Percentiles rank a stretch among this genome's conserved stretches.
These are phyloP conservation scores for Salix suchowensis DNA, from an alignment of 345 rosid genomes.

Conservation along the genomic window DNA sequence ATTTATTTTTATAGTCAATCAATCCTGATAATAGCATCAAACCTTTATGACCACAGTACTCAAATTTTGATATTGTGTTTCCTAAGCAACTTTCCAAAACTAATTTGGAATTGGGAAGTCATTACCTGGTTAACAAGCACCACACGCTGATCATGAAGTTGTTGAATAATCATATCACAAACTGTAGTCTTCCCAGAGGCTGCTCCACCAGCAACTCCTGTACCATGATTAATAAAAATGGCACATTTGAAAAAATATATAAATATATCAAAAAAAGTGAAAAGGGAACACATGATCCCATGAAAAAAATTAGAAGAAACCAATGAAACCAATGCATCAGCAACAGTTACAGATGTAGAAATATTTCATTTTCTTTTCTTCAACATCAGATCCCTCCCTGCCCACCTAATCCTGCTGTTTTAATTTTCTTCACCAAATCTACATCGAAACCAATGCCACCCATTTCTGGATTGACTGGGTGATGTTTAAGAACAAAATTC, in stretches of 20 bases:
- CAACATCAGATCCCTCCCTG: too few relatives aligned
- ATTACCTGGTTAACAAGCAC: constrained; percentile 91
- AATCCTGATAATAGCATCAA: constrained; percentile 1
- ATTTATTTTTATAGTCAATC: background rate
- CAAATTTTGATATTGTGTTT: too few relatives aligned
- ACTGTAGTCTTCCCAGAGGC: constrained; percentile 98
- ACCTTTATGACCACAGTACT: background rate
- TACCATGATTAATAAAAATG: background rate
- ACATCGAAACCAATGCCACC: background rate
- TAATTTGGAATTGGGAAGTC: background rate
- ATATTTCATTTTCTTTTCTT: too few relatives aligned
- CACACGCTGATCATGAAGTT: constrained; percentile 98
- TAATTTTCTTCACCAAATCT: background rate
- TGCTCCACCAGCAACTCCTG: constrained; percentile 98
- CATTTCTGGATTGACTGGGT: background rate
- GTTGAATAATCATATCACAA: constrained; percentile 99
- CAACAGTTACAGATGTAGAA: too few relatives aligned
- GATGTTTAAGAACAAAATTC: background rate
- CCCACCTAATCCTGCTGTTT: too few relatives aligned
- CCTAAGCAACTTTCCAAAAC: too few relatives aligned
- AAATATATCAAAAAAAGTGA: too few relatives aligned
- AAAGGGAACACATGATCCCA: too few relatives aligned
- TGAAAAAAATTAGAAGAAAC: too few relatives aligned
- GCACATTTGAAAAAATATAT: background rate
- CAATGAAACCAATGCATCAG: too few relatives aligned